These are phyloP conservation scores for Thuidium tamariscinum DNA, from an alignment of 225 moss, liverwort and hornwort genomes.

Conservation along the genomic window DNA sequence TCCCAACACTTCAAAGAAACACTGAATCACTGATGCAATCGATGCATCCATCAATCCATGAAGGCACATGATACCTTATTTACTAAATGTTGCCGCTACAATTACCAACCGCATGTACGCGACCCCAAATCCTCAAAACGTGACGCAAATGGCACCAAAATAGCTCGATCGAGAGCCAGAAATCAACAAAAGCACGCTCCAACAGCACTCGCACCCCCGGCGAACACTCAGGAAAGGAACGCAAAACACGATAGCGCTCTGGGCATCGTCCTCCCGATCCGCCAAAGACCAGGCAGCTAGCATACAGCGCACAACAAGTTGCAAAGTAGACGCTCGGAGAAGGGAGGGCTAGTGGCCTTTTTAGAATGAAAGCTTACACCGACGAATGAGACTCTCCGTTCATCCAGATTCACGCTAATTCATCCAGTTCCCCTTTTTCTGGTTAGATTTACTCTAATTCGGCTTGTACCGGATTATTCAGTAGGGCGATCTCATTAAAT, in stretches of 20 bases:
- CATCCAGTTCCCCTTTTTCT: background rate
- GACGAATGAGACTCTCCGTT: background rate
- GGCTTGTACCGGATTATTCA: background rate
- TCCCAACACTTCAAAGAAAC: background rate
- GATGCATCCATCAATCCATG: background rate
- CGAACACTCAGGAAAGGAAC: background rate
- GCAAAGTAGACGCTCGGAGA: background rate
- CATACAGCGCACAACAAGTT: background rate
- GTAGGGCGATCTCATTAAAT: conserved; percentile 6
- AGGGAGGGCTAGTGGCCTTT: background rate
- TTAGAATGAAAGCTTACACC: background rate
- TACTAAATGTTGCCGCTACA: background rate
- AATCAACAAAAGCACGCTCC: background rate
- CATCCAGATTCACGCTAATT: background rate
- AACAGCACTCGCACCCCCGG: background rate
- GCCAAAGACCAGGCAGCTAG: background rate
- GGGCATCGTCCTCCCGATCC: background rate
- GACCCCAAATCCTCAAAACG: background rate
- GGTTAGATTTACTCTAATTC: background rate
- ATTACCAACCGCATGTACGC: background rate
- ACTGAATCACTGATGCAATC: background rate
- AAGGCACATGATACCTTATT: background rate
- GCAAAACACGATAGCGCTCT: background rate
- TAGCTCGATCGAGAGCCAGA: background rate
- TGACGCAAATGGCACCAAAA: background rate